Evolutionary conservation across 1,284 basidiomycete species (phyloP), one percentile per base, ranked within the genome.

Genomic region (Phylloporus gajari): DNA sequence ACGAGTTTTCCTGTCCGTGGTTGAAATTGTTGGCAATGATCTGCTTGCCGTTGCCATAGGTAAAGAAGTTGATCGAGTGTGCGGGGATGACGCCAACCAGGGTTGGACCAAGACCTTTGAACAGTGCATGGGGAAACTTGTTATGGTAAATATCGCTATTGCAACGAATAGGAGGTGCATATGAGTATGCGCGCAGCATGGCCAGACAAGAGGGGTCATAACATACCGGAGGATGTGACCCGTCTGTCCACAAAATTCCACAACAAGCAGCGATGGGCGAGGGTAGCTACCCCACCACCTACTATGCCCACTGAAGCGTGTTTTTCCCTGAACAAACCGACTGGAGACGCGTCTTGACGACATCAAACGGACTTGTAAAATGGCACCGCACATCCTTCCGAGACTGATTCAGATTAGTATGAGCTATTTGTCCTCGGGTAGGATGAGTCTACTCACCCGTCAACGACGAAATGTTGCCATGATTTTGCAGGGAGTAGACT

Each of bases 161-260:
- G 38, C 6, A 32, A 23, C 7, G 30, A 44, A 30, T n/a, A 35
- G 38, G 21, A 48, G n/a, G 56, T 21, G n/a, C 3, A 6, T 25
- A 35, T 23, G 30, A 53, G 51, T 27, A 21, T 30, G 32, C 30
- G 30, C 30, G 17, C 56, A 32, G 44, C 32, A 32, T 25, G 51
- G 48, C 48, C 27, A 30, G 38, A 30, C 35, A n/a, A 8, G 9
- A 21, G 66, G 68, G 3, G 23, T 13, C 3, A 17, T n/a, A 30
- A 80, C 91, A 74, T 75, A 96, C 96, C 93, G 89, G 64, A 99
- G 89, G 70, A 99, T 94, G 78, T 95, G 91, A 0, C 92, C 93
- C 0, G 97, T 99, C 84, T 99, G n/a, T n/a, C 97, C 0, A 98
- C 95, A 80, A 99, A 99, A 81, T 98, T 93, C 86, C 93, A 97